These are phyloP conservation scores for Cyclanthera cordifolia DNA, from an alignment of 306 rosid species.

Conservation along the genomic window DNA sequence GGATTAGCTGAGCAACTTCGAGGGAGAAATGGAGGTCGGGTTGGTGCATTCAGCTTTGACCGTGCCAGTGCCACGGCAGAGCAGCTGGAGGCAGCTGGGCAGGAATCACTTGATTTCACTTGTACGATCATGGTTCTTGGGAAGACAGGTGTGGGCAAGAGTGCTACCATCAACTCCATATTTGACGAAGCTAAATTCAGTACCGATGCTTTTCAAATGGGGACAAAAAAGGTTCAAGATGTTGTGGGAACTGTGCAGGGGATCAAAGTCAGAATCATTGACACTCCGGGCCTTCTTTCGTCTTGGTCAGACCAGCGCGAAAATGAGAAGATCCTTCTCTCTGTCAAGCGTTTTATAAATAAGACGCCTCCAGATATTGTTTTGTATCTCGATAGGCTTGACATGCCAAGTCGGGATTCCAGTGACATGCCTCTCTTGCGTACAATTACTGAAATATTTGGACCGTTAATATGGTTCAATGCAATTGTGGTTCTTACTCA, in stretches of 20 bases:
- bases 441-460: slow-evolving; percentile 81
- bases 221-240: slow-evolving; percentile 94
- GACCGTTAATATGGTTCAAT: slow-evolving; percentile 93
- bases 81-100: slow-evolving; percentile 92
- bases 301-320: slow-evolving; percentile 78
- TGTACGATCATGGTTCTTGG: slow-evolving; percentile 97
- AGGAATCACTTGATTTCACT: slow-evolving; percentile 86
- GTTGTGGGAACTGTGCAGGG: slow-evolving; percentile 94
- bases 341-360: slow-evolving; percentile 67
- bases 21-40: slow-evolving; percentile 94
- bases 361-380: slow-evolving; percentile 95
- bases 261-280: slow-evolving; percentile 81
- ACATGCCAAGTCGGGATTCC: slow-evolving; percentile 83
- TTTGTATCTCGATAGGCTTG: slow-evolving; percentile 84
- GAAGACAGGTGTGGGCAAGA: slow-evolving; percentile 93
- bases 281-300: slow-evolving; percentile 90
- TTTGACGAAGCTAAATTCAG: slow-evolving; percentile 81
- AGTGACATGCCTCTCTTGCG: slow-evolving; percentile 92
- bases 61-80: slow-evolving; percentile 99
- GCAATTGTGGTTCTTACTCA: slow-evolving; percentile 95
- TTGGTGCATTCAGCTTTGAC: slow-evolving; percentile 93
- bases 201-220: slow-evolving; percentile 80
- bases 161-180: slow-evolving; percentile 94
- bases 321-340: slow-evolving; percentile 77
- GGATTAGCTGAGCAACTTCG: slow-evolving; percentile 94